A percentile compares a stretch with the other conserved stretches of the same genome.
Conservation (phyloP, 768 basidiomycete species). For the Kwoniella sp. region DNA sequence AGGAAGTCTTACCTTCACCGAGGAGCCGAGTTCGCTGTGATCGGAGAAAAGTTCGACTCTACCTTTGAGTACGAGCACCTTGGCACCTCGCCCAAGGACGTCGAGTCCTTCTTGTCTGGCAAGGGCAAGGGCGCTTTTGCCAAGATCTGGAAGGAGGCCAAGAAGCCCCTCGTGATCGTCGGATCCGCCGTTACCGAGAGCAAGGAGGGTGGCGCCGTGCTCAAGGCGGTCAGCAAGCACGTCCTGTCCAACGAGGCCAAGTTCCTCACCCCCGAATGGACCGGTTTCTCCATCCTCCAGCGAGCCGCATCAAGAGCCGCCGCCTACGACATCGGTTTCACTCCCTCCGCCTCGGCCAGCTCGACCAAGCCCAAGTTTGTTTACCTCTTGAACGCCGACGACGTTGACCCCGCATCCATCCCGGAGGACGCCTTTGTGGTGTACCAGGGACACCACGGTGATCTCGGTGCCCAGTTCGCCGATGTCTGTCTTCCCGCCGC, state of each 20-base stretch:
- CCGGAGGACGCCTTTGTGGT: conserved; percentile 92
- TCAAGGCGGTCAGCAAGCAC: conserved; percentile 71
- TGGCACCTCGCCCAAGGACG: conserved; percentile 67
- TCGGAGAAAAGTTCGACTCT: conserved; percentile 86
- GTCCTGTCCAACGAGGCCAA: conserved; percentile 70
- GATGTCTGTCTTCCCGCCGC: conserved; percentile 89
- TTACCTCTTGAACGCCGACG: conserved; percentile 94
- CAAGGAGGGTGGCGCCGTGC: conserved; percentile 71
- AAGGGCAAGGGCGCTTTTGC: conserved; percentile 66
- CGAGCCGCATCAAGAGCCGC: conserved; percentile 88
- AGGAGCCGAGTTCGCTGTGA: conserved; percentile 75
- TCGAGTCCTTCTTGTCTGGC: conserved; percentile 66
- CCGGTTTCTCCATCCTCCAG: conserved; percentile 88
- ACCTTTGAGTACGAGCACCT: conserved; percentile 91
- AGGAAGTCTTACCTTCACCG: conserved; percentile 90
- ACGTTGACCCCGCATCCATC: conserved; percentile 79
- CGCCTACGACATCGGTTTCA: conserved; percentile 91
- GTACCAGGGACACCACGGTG: conserved; percentile 98
- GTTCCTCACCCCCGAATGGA: conserved; percentile 86
- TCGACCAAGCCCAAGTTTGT: conserved; percentile 82
- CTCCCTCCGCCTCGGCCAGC: conserved; percentile 73
- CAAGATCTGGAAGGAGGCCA: conserved; percentile 79
- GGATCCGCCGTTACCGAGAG: conserved; percentile 84
- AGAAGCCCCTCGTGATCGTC: conserved; percentile 87
- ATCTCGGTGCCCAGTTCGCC: conserved; percentile 92